These are phyloP conservation scores for Westerdykella ornata DNA, from an alignment of 2,329 filamentous ascomycete genomes.

Conservation along the genomic window DNA sequence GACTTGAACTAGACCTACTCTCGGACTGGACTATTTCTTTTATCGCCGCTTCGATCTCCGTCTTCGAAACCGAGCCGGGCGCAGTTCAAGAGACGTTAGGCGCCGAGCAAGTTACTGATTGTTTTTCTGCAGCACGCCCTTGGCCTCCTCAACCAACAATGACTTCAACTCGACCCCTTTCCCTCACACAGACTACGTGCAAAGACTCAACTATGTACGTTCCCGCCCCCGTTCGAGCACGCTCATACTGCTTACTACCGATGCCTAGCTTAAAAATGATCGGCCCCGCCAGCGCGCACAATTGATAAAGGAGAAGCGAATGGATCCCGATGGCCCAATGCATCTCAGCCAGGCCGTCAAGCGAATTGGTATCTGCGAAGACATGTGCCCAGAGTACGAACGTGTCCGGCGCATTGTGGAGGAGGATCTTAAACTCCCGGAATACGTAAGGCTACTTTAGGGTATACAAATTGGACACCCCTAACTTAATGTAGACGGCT, in stretches of 20 bases:
- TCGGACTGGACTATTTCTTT: too few relatives aligned
- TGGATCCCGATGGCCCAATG: slow-evolving; percentile 53
- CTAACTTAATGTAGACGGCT: slow-evolving; percentile 14
- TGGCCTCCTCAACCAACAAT: neutral
- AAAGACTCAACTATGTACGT: slow-evolving; percentile 23
- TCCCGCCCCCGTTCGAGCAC: neutral
- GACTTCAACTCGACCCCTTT: slow-evolving; percentile 19
- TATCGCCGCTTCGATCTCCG: too few relatives aligned
- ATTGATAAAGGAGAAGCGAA: slow-evolving; percentile 22
- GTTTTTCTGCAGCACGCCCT: too few relatives aligned
- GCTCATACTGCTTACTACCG: neutral
- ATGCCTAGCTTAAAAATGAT: slow-evolving; percentile 13
- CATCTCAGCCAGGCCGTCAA: slow-evolving; percentile 55
- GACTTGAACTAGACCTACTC: too few relatives aligned
- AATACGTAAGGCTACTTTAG: slow-evolving; percentile 45
- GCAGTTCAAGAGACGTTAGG: too few relatives aligned
- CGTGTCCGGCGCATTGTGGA: slow-evolving; percentile 55
- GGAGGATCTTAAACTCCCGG: slow-evolving; percentile 54
- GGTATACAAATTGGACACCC: too few relatives aligned
- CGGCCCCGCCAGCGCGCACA: slow-evolving; percentile 46
- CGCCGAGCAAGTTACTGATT: too few relatives aligned
- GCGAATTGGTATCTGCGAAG: slow-evolving; percentile 54
- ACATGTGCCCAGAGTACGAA: slow-evolving; percentile 61
- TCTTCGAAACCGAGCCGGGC: too few relatives aligned
- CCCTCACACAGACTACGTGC: slow-evolving; percentile 18